Evolutionary conservation across 2,329 filamentous ascomycete species (phyloP), one percentile per base, ranked within the genome.

Genomic region (Sporothrix euskadiensis): DNA sequence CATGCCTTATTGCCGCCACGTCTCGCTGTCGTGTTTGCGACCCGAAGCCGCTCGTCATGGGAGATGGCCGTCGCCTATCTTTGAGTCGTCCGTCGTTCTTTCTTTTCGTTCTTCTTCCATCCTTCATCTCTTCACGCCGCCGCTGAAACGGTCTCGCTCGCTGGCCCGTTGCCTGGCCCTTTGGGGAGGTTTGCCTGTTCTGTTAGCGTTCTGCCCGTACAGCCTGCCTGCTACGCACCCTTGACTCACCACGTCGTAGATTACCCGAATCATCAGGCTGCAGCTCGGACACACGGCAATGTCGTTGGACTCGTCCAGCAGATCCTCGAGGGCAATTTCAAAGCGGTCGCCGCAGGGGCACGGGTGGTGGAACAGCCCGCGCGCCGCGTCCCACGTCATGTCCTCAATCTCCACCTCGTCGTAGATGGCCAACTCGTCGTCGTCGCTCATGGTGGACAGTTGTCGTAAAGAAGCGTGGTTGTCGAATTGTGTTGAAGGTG

Each of bases 331-430:
- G 26, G 88, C 88, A 80, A 96, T 98, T 84, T 98, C 93, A 84
- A 99, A 99, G 74, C 93, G 89, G 84, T 99, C 96, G 84, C 96
- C 96, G 83, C 96, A 99, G 0, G 96, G 96, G 81, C 96, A 99
- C 16, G 96, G 96, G 82, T 97, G 97, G 83, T 95, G 92, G 85
- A 97, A 99, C 78, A 97, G 91, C 81, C 97, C 91, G 56, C 94
- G 88, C 4, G 87, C 86, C 65, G 90, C 84, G 82, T 98, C 94
- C 81, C 89, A 98, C 79, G 92, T 96, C 94, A 98, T 97, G 83
- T 99, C 96, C 82, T 98, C 95, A 84, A 98, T 98, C 82, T 98
- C 95, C 83, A 98, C 95, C 83, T 98, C 95, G 80, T 98, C 95
- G 85, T 98, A 98, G 81, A 97, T 93, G 77, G 91, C 90, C 73